A percentile compares a stretch with the other conserved stretches of the same genome.
phyloP scores from a whole-genome alignment of 768 basidiomycete species.

The Ramaria sp. region DNA sequence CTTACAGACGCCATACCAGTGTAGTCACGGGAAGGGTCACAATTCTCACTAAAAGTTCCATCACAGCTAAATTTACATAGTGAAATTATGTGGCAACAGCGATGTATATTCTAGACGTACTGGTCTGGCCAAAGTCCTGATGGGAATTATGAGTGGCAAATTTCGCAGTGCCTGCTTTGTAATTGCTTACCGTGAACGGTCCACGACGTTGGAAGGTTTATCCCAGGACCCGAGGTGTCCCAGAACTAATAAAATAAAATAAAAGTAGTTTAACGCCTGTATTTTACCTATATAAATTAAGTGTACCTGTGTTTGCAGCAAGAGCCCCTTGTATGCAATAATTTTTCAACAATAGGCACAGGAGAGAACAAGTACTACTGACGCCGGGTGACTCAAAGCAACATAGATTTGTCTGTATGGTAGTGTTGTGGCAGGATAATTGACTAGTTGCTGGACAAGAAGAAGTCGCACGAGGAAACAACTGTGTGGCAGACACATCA shows the following conservation, averaged over 20 bases:
- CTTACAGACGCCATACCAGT: constrained; percentile 30
- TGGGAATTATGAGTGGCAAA: not conserved
- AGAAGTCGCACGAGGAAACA: constrained; percentile 5
- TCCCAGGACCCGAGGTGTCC: constrained; percentile 5
- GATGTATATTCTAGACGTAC: not conserved
- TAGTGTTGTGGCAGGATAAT: constrained; percentile 8
- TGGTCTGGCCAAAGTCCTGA: constrained; percentile 8
- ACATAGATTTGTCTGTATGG: constrained; percentile 1
- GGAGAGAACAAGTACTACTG: not conserved
- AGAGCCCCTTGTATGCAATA: not conserved
- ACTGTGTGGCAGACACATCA: not conserved
- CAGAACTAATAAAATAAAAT: constrained; percentile 1
- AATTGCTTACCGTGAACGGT: constrained; percentile 7
- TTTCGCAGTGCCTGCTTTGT: not conserved
- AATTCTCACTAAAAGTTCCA: constrained; percentile 23
- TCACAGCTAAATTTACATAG: constrained; percentile 39
- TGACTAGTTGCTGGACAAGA: not conserved
- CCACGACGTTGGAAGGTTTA: not conserved
- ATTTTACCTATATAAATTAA: not conserved
- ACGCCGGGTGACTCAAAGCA: constrained; percentile 8
- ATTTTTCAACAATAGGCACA: not conserved
- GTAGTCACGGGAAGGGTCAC: constrained; percentile 35
- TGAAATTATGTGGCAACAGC: not conserved
- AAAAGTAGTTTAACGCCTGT: no score
- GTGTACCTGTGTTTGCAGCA: constrained; percentile 8